Base-by-base conservation (phyloP, 2,329 filamentous ascomycete species). In the Didymosphaeria variabile region DNA sequence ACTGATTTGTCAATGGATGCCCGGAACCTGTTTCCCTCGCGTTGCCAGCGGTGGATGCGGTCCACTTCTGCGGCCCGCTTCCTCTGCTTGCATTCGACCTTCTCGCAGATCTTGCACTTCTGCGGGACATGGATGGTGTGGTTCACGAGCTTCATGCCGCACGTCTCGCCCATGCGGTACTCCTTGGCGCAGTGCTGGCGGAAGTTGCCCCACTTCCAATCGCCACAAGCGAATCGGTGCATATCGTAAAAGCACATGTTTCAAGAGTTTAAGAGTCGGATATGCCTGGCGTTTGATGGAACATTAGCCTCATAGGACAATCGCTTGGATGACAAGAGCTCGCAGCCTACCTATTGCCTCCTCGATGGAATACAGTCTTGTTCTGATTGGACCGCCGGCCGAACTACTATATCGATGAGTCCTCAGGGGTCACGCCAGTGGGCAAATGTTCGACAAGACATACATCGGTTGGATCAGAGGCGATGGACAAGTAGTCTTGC, bases 201-300 rank as follows among this genome's bases (percentile, higher is more conserved):
- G 84, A 97, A 97, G 82, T 90, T 91, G 68, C 92, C 91, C 94
- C 94, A 98, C 80, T 93, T 93, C 90, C 91, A 97, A 85, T 93
- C 94, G 74, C 91, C 91, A 82, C 94, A 98, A 60, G 80, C 80
- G 86, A 91, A 97, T 71, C 88, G 87, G 79, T 90, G 93, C 81
- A 94, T 91, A 74, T 97, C 93, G 84, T 94, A 98, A 85, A 95
- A 97, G 84, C 94, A 97, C 94, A 98, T 97, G 76, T 78, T 74
- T 76, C 68, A 75, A 68, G 65, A 64, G 58, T 67, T 66, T 65
- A 70, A 73, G 72, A 74, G 72, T 63, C 65, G 67, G 72, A 61
- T 23, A 51, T 67, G 64, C 62, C 69, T 74, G 61, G 65, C 64
- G 63, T 69, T 67, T 60, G 60, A 59, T 61, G 62, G 65, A 67